phyloP scores from a whole-genome alignment of 2,329 filamentous ascomycete species.

The Fusarium torulosum region DNA sequence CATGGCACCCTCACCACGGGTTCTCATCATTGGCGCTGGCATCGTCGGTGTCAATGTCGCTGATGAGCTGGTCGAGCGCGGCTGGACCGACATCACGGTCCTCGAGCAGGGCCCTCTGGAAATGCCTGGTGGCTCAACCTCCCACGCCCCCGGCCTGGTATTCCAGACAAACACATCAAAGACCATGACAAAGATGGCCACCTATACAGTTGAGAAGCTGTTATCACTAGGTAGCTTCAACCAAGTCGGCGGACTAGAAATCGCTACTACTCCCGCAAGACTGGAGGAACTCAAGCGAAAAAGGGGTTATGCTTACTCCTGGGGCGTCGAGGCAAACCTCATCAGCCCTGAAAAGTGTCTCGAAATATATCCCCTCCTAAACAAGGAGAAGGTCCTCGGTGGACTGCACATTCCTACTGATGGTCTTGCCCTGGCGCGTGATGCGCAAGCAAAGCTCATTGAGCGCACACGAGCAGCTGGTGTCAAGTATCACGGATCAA shows the following conservation, averaged over 20 bases:
- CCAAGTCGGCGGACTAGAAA: conserved; percentile 71
- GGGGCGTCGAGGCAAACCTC: conserved; percentile 68
- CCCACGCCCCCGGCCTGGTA: conserved; percentile 73
- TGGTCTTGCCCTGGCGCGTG: conserved; percentile 70
- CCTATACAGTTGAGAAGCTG: conserved; percentile 72
- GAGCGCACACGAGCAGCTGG: conserved; percentile 68
- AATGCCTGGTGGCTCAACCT: conserved; percentile 74
- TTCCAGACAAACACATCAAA: conserved; percentile 72
- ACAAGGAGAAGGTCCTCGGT: conserved; percentile 65
- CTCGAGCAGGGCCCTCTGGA: conserved; percentile 72
- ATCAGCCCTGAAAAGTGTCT: conserved; percentile 66
- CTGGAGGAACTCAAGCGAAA: conserved; percentile 73
- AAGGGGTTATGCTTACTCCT: conserved; percentile 70
- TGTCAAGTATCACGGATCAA: conserved; percentile 68
- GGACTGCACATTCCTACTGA: conserved; percentile 72
- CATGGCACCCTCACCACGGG: conserved; percentile 53
- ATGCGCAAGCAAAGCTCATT: conserved; percentile 72
- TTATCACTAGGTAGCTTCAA: conserved; percentile 71
- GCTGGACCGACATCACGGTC: conserved; percentile 74
- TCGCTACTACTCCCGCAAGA: conserved; percentile 70
- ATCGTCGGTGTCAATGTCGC: conserved; percentile 74
- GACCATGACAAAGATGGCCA: conserved; percentile 69
- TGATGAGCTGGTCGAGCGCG: conserved; percentile 71
- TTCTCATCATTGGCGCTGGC: conserved; percentile 73
- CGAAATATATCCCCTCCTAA: conserved; percentile 66